Evolutionary conservation across 768 basidiomycete species (phyloP).

Genomic region (Boletellus ananas): DNA sequence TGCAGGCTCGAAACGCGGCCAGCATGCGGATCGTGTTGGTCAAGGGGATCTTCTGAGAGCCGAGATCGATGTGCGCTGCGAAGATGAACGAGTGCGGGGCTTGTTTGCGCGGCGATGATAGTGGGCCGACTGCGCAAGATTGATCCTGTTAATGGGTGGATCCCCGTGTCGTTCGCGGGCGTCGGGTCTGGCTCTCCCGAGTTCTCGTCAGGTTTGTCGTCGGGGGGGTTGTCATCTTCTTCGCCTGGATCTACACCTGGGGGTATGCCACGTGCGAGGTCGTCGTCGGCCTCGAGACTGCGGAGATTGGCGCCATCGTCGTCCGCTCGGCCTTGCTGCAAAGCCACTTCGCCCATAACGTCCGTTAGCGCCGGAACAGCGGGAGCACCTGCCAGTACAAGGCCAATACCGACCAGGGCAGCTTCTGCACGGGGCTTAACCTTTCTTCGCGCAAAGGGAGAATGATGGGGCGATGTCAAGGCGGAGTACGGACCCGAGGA

Average conservation of each 20-base stretch:
- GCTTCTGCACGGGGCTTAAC: constrained; percentile 73
- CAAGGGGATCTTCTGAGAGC: constrained; percentile 71
- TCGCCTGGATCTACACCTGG: constrained; percentile 24
- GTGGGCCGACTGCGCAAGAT: constrained; percentile 41
- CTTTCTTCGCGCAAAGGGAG: constrained; percentile 53
- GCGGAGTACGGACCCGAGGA: constrained; percentile 64
- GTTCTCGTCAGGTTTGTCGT: constrained; percentile 36
- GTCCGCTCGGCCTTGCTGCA: constrained; percentile 84
- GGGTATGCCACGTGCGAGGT: constrained; percentile 30
- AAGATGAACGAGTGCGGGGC: constrained; percentile 65
- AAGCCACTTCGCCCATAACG: constrained; percentile 75
- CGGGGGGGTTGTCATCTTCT: constrained; percentile 44
- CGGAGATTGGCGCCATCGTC: constrained; percentile 50
- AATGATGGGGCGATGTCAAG: constrained; percentile 45
- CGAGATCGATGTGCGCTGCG: constrained; percentile 49
- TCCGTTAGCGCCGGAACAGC: constrained; percentile 72
- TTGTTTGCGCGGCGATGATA: constrained; percentile 66
- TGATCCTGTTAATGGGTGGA: constrained; percentile 9
- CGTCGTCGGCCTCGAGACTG: constrained; percentile 46
- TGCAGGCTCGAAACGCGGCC: constrained; percentile 43
- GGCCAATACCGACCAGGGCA: constrained; percentile 79
- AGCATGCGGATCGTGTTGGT: constrained; percentile 52
- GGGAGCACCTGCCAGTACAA: constrained; percentile 71
- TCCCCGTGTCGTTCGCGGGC: constrained; percentile 12
- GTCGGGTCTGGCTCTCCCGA: constrained; percentile 11